These are phyloP conservation scores for Cymbopogon flexuosus DNA, from an alignment of 202 grass and related monocot species.

Conservation along the genomic window DNA sequence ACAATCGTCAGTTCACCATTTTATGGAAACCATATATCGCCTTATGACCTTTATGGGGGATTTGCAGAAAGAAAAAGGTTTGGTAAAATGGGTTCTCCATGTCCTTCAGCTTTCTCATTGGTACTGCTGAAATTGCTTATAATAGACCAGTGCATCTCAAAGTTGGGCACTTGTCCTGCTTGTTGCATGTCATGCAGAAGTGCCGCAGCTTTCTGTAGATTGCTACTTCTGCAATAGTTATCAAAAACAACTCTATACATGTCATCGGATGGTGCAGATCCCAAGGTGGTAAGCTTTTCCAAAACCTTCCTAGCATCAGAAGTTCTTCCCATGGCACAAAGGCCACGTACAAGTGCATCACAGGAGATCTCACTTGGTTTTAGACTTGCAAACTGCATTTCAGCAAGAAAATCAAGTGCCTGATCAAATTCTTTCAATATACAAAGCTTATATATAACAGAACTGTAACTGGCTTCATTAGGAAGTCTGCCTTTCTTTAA, in stretches of 20 bases:
- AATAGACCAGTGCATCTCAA: conserved; percentile 90
- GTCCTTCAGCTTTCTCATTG: conserved; percentile 38
- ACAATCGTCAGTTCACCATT: background rate
- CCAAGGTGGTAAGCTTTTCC: conserved; percentile 43
- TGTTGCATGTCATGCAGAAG: conserved; percentile 84
- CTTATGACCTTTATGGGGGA: conserved; percentile 30
- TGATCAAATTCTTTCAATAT: conserved; percentile 51
- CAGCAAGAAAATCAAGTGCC: conserved; percentile 61
- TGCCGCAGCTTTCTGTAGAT: conserved; percentile 53
- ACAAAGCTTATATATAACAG: conserved; percentile 47
- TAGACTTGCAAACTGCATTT: conserved; percentile 61
- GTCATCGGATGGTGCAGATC: conserved; percentile 47
- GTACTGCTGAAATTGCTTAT: conserved; percentile 78
- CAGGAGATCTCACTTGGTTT: conserved; percentile 47
- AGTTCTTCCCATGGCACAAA: conserved; percentile 59
- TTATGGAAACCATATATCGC: conserved; percentile 10
- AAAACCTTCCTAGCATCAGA: conserved; percentile 63
- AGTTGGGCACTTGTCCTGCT: conserved; percentile 65
- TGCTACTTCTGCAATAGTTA: conserved; percentile 49
- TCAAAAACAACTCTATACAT: conserved; percentile 80
- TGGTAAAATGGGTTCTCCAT: conserved; percentile 52
- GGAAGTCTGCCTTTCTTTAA: conserved; percentile 61
- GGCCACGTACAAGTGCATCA: conserved; percentile 54
- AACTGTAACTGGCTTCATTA: conserved; percentile 64
- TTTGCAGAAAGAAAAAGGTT: conserved; percentile 45